Conservation (phyloP, 306 rosid genomes). For the Cucumis hystrix region DNA sequence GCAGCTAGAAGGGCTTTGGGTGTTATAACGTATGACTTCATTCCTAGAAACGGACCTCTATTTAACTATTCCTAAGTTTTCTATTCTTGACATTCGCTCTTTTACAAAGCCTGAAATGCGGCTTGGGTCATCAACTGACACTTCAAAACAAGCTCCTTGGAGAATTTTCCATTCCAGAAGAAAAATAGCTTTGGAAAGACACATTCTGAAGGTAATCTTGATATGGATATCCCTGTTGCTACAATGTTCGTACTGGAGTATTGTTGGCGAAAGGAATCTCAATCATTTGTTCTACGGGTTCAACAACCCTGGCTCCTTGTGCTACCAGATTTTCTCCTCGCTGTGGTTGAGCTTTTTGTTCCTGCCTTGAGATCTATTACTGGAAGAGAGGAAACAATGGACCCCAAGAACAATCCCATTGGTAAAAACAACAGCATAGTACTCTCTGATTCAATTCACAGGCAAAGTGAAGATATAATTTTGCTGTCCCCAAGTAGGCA, state of each 20-base stretch:
- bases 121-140: conserved; percentile 89
- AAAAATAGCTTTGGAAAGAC: conserved; percentile 35
- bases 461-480: conserved; percentile 70
- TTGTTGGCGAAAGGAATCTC: conserved; percentile 73
- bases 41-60: conserved; percentile 76
- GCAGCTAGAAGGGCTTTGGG: conserved; percentile 98
- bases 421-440: conserved; percentile 45
- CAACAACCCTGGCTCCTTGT: conserved; percentile 96
- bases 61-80: conserved; percentile 78
- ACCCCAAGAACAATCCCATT: conserved; percentile 76
- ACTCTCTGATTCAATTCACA: conserved; percentile 51
- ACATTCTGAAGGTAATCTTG: conserved; percentile 24
- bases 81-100: conserved; percentile 72
- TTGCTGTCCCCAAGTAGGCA: conserved; percentile 72
- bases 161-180: conserved; percentile 40
- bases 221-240: conserved; percentile 50
- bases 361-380: conserved; percentile 81
- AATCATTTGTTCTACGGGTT: conserved; percentile 70
- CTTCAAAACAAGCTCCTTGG: conserved; percentile 50
- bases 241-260: conserved; percentile 92
- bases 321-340: conserved; percentile 95
- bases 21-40: conserved; percentile 86
- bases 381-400: conserved; percentile 88
- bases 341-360: conserved; percentile 88
- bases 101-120: conserved; percentile 93